These are phyloP conservation scores for Trypanosoma grayi DNA, from an alignment of 208 protist species.

Conservation along the genomic window DNA sequence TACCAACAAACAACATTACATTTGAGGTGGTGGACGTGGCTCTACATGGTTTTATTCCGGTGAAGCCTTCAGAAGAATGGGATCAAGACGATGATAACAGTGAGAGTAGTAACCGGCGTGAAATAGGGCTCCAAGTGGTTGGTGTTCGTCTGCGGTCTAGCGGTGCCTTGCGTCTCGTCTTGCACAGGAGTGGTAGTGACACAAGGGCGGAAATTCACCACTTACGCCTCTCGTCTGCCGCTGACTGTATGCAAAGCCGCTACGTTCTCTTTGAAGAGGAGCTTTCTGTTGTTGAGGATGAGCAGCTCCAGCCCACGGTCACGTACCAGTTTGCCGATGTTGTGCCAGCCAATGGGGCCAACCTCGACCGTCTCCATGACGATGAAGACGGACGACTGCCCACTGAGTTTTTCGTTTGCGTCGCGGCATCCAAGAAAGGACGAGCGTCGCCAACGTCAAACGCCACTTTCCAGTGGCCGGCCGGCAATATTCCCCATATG, in stretches of 20 bases:
- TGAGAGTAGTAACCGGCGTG: background rate
- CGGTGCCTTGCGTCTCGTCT: conserved; percentile 44
- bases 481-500: too few species aligned
- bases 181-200: conserved; percentile 6
- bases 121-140: conserved; percentile 15
- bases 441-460: background rate
- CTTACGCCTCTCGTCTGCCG: conserved; percentile 46
- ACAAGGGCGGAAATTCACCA: conserved; percentile 21
- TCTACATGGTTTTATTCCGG: conserved; percentile 49
- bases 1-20: conserved; percentile 52
- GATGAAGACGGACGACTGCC: conserved; percentile 25
- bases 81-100: conserved; percentile 3
- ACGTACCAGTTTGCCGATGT: conserved; percentile 46
- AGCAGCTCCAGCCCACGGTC: conserved; percentile 2
- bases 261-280: conserved; percentile 36
- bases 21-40: conserved; percentile 66
- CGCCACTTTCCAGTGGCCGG: too few species aligned
- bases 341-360: conserved; percentile 14
- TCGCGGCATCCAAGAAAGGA: conserved; percentile 36
- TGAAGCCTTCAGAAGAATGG: conserved; percentile 1
- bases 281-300: conserved; percentile 16
- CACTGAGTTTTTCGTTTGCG: conserved; percentile 59
- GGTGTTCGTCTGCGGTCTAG: conserved; percentile 35
- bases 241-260: conserved; percentile 39
- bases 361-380: conserved; percentile 35